phyloP scores from a whole-genome alignment of 176 grass and related monocot genomes.

The Carex parvula region DNA sequence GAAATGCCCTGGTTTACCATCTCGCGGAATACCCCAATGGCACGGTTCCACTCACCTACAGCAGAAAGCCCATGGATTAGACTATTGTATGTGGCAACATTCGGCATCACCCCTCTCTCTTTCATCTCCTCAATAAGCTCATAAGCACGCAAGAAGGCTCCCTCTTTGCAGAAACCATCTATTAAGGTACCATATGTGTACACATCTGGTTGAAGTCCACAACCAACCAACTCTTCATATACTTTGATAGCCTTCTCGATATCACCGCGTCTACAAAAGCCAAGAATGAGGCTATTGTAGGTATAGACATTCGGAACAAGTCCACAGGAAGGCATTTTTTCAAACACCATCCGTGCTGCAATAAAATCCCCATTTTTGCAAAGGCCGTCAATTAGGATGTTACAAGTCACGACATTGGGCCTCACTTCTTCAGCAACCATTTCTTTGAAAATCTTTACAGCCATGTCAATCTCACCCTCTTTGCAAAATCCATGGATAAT shows the following conservation, averaged over 20 bases:
- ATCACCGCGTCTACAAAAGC: no score
- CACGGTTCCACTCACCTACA: neutral
- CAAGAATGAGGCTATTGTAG: neutral
- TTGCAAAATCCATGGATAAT: slow-evolving; percentile 14
- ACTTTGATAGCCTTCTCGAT: no score
- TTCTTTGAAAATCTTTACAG: neutral
- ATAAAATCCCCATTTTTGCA: neutral
- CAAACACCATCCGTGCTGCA: neutral
- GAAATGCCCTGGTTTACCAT: neutral
- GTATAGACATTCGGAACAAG: neutral
- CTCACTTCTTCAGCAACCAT: neutral
- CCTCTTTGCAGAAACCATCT: neutral
- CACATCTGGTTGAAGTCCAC: no score
- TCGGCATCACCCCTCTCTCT: neutral
- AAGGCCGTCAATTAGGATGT: neutral
- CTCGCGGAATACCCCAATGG: neutral
- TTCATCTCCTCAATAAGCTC: neutral
- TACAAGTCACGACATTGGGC: neutral
- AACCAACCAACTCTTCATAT: no score
- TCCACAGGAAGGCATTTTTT: neutral
- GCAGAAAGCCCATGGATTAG: neutral
- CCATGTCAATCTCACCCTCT: neutral
- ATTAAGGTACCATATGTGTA: no score
- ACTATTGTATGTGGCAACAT: neutral
- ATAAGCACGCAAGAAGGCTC: neutral